Evolutionary conservation across 345 rosid species (phyloP), one percentile per base, ranked within the genome.

Genomic region (Sapria himalayana): DNA sequence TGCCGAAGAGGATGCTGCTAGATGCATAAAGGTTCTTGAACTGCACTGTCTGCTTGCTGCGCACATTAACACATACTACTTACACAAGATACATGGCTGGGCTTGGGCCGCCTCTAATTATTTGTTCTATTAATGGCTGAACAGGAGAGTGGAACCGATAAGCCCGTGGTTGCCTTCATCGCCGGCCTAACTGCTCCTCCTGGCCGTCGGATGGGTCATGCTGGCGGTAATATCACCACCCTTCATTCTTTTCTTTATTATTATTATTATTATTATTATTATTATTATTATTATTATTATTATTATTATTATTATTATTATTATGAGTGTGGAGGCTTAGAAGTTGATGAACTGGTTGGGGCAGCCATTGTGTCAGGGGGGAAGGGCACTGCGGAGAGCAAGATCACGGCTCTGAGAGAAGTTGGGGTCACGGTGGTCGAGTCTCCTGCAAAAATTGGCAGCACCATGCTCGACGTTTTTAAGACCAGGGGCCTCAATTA

Each of bases 111-210:
- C 17, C 41, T n/a, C 10, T 9, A 12, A 31, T 4, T 39, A 38
- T 32, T 46, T 7, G 21, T 41, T 53, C 4, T 22, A 20, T 32
- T 6, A 23, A 39, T 34, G 48, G 62, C 44, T 29, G 36, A 70
- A 65, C 91, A 89, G 94, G 94, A 69, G 62, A 89, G 94, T 50
- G 78, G 82, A 33, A 82, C 98, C 46, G 72, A 82, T 31, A 89
- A 89, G 63, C 91, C 94, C 35, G 66, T 89, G 19, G 93, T 82
- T 65, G 94, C 93, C 17, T 89, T 89, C 57, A 89, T 89, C 51
- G 98, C 94, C 53, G 98, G 98, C 60, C 76, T 78, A 9, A 81
- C 97, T 43, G 97, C 97, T 29, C 92, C 94, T 40, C 94, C 94
- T 2, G 93, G 94, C 19, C 94, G 97, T 31, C 80, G 97, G 15